Base-by-base conservation (phyloP, 768 basidiomycete species). In the Phaeotremella skinneri region DNA sequence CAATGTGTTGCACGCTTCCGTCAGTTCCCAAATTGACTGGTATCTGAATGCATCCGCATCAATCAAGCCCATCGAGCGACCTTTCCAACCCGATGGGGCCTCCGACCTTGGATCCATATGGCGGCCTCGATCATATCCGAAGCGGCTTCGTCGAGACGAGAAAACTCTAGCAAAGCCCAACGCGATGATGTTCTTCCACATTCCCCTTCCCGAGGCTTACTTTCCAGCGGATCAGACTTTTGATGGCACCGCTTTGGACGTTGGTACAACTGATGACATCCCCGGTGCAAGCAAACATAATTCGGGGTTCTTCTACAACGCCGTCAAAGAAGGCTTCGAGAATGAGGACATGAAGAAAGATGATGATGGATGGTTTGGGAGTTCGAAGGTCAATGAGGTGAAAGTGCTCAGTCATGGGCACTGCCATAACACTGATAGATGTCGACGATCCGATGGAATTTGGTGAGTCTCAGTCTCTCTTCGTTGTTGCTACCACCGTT, bases 101-200 rank as follows among this genome's bases (percentile, higher is more conserved):
- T 83, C 83, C 52, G 90, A 91, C 71, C 72, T 91, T 0, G 87
- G 83, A 4, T 76, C 81, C 50, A 73, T 84, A 49, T 90, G 88
- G 88, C 30, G 37, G 2, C 49, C 58, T 37, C 27, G 45, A 21
- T 49, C 42, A 2, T 25, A 30, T 4, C 55, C 57, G 6, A 49
- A 52, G 27, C 82, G 88, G 21, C 83, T 61, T 16, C 26, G 45
- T 21, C 14, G 25, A 26, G 79, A 82, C 0, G 62, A 61, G 3
- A 70, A 65, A 23, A 81, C 80, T 55, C 80, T 92, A 2, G 90
- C 89, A 3, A 98, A 96, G 76, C 94, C 94, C 1, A 97, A 97
- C 69, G 94, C 91, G 0, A 76, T 98, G 66, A 89, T 91, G 88
- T 96, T 94, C 79, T 97, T 96, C 85, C 94, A 98, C 66, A 98